phyloP scores from a whole-genome alignment of 139 green algal species.

The Micractinium sp. region DNA sequence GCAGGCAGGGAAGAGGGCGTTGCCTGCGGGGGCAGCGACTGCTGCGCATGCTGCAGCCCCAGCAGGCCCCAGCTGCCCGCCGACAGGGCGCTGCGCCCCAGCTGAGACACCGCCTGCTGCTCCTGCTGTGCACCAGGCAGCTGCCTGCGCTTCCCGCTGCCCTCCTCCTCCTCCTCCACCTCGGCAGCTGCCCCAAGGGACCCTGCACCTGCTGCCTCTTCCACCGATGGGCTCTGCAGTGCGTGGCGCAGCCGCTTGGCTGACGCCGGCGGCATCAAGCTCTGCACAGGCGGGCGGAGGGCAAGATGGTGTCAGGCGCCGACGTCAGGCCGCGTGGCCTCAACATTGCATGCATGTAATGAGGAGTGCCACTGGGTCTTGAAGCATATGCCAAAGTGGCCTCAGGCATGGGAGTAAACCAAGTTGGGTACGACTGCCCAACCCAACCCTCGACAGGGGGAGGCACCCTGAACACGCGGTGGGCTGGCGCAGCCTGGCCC shows the following conservation, averaged over 20 bases:
- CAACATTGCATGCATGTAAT: too few relatives aligned
- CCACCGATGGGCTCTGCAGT: neutral
- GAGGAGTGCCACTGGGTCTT: too few relatives aligned
- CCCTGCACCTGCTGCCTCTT: neutral
- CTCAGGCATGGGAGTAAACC: too few relatives aligned
- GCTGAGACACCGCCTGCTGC: neutral
- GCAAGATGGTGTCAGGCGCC: too few relatives aligned
- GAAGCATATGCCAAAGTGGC: too few relatives aligned
- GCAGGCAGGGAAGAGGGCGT: neutral
- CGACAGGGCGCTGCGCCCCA: neutral
- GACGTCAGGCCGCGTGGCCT: too few relatives aligned
- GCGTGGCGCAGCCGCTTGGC: neutral
- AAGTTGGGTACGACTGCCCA: neutral
- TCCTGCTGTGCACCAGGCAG: neutral
- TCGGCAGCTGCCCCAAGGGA: neutral
- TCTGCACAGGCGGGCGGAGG: neutral
- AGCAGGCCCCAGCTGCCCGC: neutral
- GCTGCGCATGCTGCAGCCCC: neutral
- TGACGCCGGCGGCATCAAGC: neutral
- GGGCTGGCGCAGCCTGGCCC: neutral
- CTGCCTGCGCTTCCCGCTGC: neutral
- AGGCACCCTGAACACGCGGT: neutral
- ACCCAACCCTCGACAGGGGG: neutral
- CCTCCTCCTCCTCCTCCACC: neutral
- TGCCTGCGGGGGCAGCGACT: neutral